These are phyloP conservation scores for Coniochaeta sp. DNA, from an alignment of 2,329 filamentous ascomycete species.

Conservation along the genomic window DNA sequence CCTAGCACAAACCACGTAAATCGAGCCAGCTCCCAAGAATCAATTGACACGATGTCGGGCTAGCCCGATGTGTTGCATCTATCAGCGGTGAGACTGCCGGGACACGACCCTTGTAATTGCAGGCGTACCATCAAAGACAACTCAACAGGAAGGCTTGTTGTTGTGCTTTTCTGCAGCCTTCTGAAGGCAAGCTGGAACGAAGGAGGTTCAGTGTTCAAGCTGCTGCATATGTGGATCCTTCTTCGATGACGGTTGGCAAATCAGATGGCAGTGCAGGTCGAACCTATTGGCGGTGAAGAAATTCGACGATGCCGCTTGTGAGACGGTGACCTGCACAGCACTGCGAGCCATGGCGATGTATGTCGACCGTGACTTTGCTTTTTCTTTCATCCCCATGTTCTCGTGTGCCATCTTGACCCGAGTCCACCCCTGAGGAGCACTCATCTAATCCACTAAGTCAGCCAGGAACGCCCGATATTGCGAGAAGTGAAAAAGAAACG, in stretches of 20 bases:
- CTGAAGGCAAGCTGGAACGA: too few species aligned
- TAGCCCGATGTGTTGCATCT: too few species aligned
- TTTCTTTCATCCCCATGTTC: not conserved
- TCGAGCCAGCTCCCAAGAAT: too few species aligned
- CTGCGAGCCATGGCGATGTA: not conserved
- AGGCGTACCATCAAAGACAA: too few species aligned
- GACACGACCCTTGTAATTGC: too few species aligned
- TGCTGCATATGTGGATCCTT: not conserved
- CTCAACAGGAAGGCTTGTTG: too few species aligned
- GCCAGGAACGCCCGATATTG: not conserved
- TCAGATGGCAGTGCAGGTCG: not conserved
- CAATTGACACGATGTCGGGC: too few species aligned
- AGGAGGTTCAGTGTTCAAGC: not conserved
- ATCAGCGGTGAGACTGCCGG: too few species aligned
- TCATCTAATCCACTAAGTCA: not conserved
- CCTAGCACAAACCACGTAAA: too few species aligned
- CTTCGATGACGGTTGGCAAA: not conserved
- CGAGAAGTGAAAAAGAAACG: not conserved
- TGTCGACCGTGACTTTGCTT: not conserved
- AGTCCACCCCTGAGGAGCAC: not conserved
- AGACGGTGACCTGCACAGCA: not conserved
- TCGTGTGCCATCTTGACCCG: not conserved
- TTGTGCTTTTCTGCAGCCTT: too few species aligned
- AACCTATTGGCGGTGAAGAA: not conserved
- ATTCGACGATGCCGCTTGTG: not conserved